These are phyloP conservation scores for Pulveroboletus sp. DNA, from an alignment of 768 basidiomycete genomes.

Conservation along the genomic window DNA sequence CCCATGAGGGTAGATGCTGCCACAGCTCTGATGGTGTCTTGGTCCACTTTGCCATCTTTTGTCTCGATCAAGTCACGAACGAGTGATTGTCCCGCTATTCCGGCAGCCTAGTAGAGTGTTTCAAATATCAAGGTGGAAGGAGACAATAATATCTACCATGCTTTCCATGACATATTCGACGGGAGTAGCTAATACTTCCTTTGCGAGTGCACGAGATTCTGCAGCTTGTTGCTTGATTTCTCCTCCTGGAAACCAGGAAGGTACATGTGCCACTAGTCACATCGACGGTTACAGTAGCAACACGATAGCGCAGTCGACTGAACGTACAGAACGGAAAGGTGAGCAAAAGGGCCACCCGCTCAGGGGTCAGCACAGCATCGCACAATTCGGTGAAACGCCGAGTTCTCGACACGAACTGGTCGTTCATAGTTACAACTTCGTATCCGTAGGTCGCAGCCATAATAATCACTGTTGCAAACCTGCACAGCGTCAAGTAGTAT, in stretches of 20 bases:
- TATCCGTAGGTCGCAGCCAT: slow-evolving; percentile 27
- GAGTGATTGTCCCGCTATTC: slow-evolving; percentile 19
- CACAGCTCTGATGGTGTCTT: slow-evolving; percentile 20
- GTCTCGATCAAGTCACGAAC: slow-evolving; percentile 17
- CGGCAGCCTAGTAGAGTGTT: slow-evolving; percentile 8
- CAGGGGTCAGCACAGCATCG: slow-evolving; percentile 11
- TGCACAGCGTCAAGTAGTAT: slow-evolving; percentile 1
- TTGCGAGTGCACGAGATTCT: slow-evolving; percentile 18
- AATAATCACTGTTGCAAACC: slow-evolving; percentile 19
- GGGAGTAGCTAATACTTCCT: slow-evolving; percentile 19
- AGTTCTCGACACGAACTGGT: slow-evolving; percentile 24
- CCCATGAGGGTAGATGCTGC: slow-evolving; percentile 22
- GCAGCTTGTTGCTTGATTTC: slow-evolving; percentile 17
- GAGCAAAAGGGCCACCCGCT: slow-evolving; percentile 17
- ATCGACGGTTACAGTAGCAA: neutral
- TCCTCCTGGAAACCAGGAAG: slow-evolving; percentile 33
- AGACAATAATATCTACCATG: slow-evolving; percentile 14
- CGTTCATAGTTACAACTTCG: slow-evolving; percentile 19
- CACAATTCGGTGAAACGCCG: slow-evolving; percentile 12
- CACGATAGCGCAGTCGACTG: neutral
- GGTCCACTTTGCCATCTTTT: neutral
- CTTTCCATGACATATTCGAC: slow-evolving; percentile 19
- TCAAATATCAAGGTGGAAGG: neutral
- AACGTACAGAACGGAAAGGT: slow-evolving; percentile 27
- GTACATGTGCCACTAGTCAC: slow-evolving; percentile 25